Percentiles rank a stretch among this genome's conserved stretches.
These are phyloP conservation scores for Ambrosiella beaveri DNA, from an alignment of 2,329 filamentous ascomycete species.

Conservation along the genomic window DNA sequence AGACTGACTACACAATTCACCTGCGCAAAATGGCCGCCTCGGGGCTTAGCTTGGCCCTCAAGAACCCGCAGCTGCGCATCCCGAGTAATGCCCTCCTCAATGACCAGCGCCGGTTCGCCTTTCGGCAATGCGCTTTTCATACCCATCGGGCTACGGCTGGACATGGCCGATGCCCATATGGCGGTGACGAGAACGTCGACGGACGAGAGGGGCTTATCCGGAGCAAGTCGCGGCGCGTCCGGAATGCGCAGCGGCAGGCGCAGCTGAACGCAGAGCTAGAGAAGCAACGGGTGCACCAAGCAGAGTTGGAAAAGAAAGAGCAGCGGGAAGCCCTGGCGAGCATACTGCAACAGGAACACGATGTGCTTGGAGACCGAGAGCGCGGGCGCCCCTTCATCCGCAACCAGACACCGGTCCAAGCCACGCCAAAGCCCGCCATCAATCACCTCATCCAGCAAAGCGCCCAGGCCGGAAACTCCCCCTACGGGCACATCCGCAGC, in stretches of 20 bases:
- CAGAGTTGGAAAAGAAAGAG: not conserved
- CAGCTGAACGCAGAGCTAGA: slow-evolving; percentile 4
- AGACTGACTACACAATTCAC: slow-evolving; percentile 34
- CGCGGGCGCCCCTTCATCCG: not conserved
- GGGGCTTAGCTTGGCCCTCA: slow-evolving; percentile 34
- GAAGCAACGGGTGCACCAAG: slow-evolving; percentile 1
- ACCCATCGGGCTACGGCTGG: slow-evolving; percentile 37
- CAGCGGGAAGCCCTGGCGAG: not conserved
- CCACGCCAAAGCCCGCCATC: not conserved
- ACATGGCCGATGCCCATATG: slow-evolving; percentile 35
- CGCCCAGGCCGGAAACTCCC: not conserved
- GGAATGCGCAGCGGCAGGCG: slow-evolving; percentile 6
- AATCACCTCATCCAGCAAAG: not conserved
- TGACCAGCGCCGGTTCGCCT: slow-evolving; percentile 42
- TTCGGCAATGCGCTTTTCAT: slow-evolving; percentile 43
- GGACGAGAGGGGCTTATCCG: slow-evolving; percentile 8
- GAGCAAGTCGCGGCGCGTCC: slow-evolving; percentile 6
- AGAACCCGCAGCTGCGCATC: slow-evolving; percentile 43
- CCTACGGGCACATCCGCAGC: not conserved
- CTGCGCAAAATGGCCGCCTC: slow-evolving; percentile 33
- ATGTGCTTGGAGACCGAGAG: not conserved
- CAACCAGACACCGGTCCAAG: not conserved
- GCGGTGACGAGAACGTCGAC: slow-evolving; percentile 11
- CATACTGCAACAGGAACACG: not conserved
- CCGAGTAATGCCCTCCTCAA: slow-evolving; percentile 37